These are phyloP conservation scores for Microstroma glucosiphilum DNA, from an alignment of 1,284 basidiomycete species.

Conservation along the genomic window DNA sequence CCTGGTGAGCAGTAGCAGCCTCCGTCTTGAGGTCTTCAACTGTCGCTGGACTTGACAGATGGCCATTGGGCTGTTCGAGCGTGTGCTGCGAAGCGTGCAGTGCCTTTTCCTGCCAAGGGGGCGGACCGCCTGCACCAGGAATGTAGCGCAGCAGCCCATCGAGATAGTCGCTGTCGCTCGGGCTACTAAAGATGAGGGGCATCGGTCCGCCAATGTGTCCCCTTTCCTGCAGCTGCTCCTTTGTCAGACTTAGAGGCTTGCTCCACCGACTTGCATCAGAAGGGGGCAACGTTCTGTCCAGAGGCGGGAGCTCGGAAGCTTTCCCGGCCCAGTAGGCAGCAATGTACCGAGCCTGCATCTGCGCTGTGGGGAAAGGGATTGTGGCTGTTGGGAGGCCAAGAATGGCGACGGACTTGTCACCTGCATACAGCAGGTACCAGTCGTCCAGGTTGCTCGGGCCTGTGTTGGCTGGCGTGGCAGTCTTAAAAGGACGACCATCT, in stretches of 20 bases:
- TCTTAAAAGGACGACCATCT: not conserved
- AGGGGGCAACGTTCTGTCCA: not conserved
- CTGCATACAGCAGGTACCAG: slow-evolving; percentile 39
- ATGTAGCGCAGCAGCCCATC: slow-evolving; percentile 24
- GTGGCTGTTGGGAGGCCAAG: slow-evolving; percentile 38
- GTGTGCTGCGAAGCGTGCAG: not conserved
- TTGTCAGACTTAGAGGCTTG: not conserved
- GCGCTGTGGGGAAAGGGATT: slow-evolving; percentile 44
- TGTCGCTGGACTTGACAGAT: too few relatives aligned
- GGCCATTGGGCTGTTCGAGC: too few relatives aligned
- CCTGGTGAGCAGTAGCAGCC: too few relatives aligned
- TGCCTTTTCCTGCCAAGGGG: not conserved
- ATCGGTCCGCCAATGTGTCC: slow-evolving; percentile 14
- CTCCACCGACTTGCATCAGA: slow-evolving; percentile 11
- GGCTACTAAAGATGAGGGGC: slow-evolving; percentile 17
- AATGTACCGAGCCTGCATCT: slow-evolving; percentile 32
- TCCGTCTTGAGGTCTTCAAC: too few relatives aligned
- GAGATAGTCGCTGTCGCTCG: slow-evolving; percentile 29
- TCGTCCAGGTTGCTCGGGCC: slow-evolving; percentile 40
- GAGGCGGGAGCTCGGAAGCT: not conserved
- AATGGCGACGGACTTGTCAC: slow-evolving; percentile 29
- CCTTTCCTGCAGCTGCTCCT: not conserved
- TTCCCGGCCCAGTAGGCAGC: slow-evolving; percentile 11
- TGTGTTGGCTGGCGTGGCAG: slow-evolving; percentile 10
- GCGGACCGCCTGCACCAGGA: slow-evolving; percentile 3